Percentiles rank a stretch among this genome's conserved stretches.
Conservation (phyloP, 345 rosid genomes). For the Melaleuca alternifolia region DNA sequence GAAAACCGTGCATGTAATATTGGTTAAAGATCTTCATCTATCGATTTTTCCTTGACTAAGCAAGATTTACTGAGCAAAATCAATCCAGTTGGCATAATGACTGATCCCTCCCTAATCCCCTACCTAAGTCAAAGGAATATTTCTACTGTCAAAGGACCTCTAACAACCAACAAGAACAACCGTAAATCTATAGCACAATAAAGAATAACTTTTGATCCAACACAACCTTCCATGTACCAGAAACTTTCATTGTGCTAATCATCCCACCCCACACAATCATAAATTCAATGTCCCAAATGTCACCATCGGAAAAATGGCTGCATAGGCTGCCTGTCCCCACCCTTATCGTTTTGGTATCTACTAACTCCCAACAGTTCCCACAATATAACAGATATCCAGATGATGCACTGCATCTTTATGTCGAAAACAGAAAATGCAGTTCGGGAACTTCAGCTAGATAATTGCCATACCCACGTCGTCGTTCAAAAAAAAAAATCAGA, state of each 20-base stretch:
- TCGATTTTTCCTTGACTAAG: background rate
- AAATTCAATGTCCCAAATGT: background rate
- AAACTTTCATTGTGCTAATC: background rate
- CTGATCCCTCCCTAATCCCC: background rate
- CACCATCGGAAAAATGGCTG: background rate
- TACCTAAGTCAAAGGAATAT: background rate
- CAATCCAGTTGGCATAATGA: background rate
- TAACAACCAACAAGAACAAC: background rate
- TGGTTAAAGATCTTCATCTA: background rate
- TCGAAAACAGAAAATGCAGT: background rate
- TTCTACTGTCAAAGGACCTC: background rate
- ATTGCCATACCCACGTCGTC: background rate
- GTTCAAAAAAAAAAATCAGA: background rate
- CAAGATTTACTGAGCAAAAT: background rate
- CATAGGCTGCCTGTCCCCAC: background rate
- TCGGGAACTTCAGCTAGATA: background rate
- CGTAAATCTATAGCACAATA: background rate
- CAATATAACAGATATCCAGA: background rate
- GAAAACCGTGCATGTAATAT: background rate
- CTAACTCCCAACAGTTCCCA: background rate
- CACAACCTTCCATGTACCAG: background rate
- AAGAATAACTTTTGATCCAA: background rate
- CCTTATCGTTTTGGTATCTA: background rate
- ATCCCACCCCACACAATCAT: background rate
- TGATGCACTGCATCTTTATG: background rate